Evolutionary conservation across 2,329 filamentous ascomycete species (phyloP).

Genomic region (Ophiocordyceps camponoti-saundersi): DNA sequence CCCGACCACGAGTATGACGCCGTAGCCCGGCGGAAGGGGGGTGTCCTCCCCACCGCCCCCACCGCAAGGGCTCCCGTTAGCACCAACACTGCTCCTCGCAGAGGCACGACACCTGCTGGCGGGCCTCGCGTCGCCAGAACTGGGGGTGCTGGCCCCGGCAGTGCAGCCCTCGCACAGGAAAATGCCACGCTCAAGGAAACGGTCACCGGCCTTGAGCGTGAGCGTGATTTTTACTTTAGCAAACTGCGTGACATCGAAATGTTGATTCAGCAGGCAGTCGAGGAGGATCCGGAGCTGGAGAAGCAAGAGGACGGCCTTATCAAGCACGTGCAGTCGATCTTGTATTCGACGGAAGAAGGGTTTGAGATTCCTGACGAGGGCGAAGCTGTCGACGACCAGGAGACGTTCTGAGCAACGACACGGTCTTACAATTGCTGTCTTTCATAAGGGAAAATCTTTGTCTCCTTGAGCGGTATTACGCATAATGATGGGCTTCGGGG

Average conservation of each 20-base stretch:
- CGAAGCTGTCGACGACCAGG: constrained; percentile 57
- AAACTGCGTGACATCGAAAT: constrained; percentile 96
- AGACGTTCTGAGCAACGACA: constrained; percentile 45
- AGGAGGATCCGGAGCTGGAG: constrained; percentile 82
- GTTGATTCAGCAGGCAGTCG: constrained; percentile 80
- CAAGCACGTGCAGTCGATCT: constrained; percentile 89
- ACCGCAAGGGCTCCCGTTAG: constrained; percentile 30
- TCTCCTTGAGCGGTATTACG: neutral
- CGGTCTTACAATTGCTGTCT: neutral
- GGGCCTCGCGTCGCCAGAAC: constrained; percentile 26
- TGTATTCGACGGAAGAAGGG: constrained; percentile 90
- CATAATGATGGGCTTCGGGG: neutral
- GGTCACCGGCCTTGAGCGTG: constrained; percentile 83
- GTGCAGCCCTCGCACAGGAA: constrained; percentile 64
- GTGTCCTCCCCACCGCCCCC: constrained; percentile 36
- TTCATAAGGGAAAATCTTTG: neutral
- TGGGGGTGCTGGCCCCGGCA: constrained; percentile 39
- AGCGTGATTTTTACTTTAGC: constrained; percentile 98
- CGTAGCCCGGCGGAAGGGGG: constrained; percentile 65
- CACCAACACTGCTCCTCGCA: constrained; percentile 30
- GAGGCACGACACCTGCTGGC: constrained; percentile 42
- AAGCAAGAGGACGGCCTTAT: constrained; percentile 84
- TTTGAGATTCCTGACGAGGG: constrained; percentile 80
- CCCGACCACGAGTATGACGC: constrained; percentile 96
- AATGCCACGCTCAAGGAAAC: constrained; percentile 86